Conservation (phyloP, 2,329 filamentous ascomycete species). For the Fusarium sp. region DNA sequence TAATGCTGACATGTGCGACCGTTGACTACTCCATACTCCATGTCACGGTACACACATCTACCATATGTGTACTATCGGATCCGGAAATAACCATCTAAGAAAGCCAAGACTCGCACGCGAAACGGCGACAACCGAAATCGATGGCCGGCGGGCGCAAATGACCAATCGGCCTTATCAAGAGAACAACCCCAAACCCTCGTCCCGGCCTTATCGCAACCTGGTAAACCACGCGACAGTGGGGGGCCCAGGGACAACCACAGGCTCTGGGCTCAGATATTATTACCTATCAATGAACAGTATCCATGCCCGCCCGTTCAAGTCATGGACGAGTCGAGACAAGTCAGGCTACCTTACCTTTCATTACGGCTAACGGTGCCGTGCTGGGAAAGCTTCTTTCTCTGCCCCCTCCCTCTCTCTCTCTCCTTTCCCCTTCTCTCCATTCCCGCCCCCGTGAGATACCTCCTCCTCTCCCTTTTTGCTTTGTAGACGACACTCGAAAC, state of each 20-base stretch:
- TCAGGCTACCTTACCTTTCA: constrained; percentile 23
- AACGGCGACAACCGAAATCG: background rate
- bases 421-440: background rate
- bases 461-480: background rate
- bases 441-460: background rate
- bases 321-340: constrained; percentile 16
- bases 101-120: background rate
- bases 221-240: constrained; percentile 13
- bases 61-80: background rate
- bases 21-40: background rate
- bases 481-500: background rate
- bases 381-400: constrained; percentile 5
- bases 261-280: constrained; percentile 4
- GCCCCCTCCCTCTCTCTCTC: constrained; percentile 4
- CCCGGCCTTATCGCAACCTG: constrained; percentile 7
- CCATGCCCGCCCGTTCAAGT: constrained; percentile 12
- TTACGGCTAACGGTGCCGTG: constrained; percentile 28
- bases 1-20: background rate
- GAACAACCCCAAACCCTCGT: background rate
- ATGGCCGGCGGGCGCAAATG: constrained; percentile 7
- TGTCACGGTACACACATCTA: background rate
- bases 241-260: background rate
- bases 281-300: background rate
- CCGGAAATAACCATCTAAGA: background rate
- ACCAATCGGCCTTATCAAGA: constrained; percentile 12